Evolutionary conservation across 2,329 filamentous ascomycete genomes (phyloP).

Genomic region (Leptographium lundbergii): DNA sequence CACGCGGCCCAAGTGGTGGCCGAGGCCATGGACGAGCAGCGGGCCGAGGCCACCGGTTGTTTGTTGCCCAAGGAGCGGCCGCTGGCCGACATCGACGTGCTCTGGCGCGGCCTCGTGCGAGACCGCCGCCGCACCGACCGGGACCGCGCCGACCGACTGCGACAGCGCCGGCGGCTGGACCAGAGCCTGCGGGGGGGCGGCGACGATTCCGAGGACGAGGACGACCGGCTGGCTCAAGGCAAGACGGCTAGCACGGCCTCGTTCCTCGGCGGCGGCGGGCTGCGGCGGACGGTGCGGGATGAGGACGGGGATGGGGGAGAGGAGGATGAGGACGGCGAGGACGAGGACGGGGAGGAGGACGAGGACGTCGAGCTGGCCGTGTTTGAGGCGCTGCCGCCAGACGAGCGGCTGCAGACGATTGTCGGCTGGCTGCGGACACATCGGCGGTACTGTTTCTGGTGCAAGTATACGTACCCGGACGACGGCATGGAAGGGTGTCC

Average conservation of each 20-base stretch:
- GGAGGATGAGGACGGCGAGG: slow-evolving; percentile 62
- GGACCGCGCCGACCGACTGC: slow-evolving; percentile 50
- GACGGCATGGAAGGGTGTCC: slow-evolving; percentile 76
- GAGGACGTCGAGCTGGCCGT: slow-evolving; percentile 70
- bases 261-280: neutral
- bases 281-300: slow-evolving; percentile 35
- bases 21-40: slow-evolving; percentile 58
- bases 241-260: slow-evolving; percentile 44
- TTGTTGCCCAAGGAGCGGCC: slow-evolving; percentile 2
- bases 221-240: slow-evolving; percentile 67
- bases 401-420: slow-evolving; percentile 53
- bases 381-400: slow-evolving; percentile 57
- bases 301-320: slow-evolving; percentile 58
- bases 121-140: slow-evolving; percentile 57
- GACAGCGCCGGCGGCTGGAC: slow-evolving; percentile 35
- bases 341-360: slow-evolving; percentile 61
- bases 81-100: slow-evolving; percentile 42
- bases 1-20: slow-evolving; percentile 71
- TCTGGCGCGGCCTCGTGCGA: slow-evolving; percentile 67
- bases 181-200: slow-evolving; percentile 16
- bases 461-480: slow-evolving; percentile 71
- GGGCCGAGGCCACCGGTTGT: slow-evolving; percentile 4
- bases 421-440: slow-evolving; percentile 57
- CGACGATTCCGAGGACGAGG: slow-evolving; percentile 63
- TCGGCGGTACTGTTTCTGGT: slow-evolving; percentile 90